phyloP scores from a whole-genome alignment of 805 yeast species.

The Cyberlindnera mississippiensis region DNA sequence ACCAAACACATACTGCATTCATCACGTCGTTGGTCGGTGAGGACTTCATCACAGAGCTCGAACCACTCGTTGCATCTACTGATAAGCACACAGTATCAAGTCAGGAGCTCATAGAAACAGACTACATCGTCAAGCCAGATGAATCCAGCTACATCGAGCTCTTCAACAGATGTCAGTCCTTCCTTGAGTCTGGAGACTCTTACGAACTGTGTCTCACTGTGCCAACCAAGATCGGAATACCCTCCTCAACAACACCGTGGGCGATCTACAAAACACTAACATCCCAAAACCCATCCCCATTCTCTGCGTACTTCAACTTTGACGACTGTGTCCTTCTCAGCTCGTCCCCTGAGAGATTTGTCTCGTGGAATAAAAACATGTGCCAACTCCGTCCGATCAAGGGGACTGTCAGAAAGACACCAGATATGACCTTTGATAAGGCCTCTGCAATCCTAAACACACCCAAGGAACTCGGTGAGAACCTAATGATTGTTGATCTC shows the following conservation, averaged over 20 bases:
- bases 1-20: constrained; percentile 40
- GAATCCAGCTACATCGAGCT: constrained; percentile 48
- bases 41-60: constrained; percentile 20
- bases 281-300: constrained; percentile 84
- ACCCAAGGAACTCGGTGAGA: constrained; percentile 93
- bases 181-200: constrained; percentile 76
- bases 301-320: constrained; percentile 75
- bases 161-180: constrained; percentile 62
- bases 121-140: constrained; percentile 43
- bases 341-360: constrained; percentile 91
- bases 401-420: constrained; percentile 81
- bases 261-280: constrained; percentile 71
- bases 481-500: constrained; percentile 92
- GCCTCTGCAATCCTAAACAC: constrained; percentile 69
- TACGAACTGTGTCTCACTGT: constrained; percentile 91
- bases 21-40: constrained; percentile 42
- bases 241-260: constrained; percentile 59
- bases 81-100: background rate
- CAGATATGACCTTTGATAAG: constrained; percentile 45
- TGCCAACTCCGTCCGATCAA: constrained; percentile 93
- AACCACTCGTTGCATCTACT: constrained; percentile 11
- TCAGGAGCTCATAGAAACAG: constrained; percentile 5
- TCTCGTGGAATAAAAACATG: constrained; percentile 58
- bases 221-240: constrained; percentile 57
- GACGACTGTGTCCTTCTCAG: constrained; percentile 60